Base-by-base conservation (phyloP, 2,329 filamentous ascomycete species). In the Arthrobotrys conoides region DNA sequence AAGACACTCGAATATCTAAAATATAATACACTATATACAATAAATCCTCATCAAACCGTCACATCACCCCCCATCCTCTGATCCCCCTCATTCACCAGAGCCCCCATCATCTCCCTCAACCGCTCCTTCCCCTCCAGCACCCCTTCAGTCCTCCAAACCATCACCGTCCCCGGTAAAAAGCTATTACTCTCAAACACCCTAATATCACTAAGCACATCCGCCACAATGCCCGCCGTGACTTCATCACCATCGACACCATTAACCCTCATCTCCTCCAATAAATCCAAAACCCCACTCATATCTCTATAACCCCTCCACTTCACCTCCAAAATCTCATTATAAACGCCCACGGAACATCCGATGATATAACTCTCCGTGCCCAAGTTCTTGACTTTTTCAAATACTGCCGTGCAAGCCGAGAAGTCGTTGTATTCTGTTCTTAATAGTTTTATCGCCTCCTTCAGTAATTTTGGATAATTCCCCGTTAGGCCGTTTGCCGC, bases 251-350 rank as follows among this genome's bases (percentile, higher is more conserved):
- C 77, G 9, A 82, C 77, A 6, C 78, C 82, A 49, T 82, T 82
- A 9, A 81, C 49, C 6, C 80, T 66, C 82, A 82, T 82, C 65
- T 82, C 82, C n/a, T 82, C 81, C 10, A 81, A 69, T 36, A 82
- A 36, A 10, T 81, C 82, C 36, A 78, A 65, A 20, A 82, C 76
- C 20, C 73, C 80, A 9, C 59, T 64, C 22, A 82, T 68, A 51
- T 82, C 81, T 16, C 80, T 68, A 38, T 81, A 82, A 10, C 79
- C 82, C 55, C 80, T 80, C 82, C 82, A 82, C 27, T 77, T 79
- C 3, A 80, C 79, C 1, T 65, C 59, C 24, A 82, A 66, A 48
- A 81, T 78, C 16, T 80, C 79, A 51, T 82, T 82, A 63, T 82
- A 82, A 27, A 81, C 80, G 0, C 57, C 69, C 2, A 80, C 75